Base-by-base conservation (phyloP, 2,329 filamentous ascomycete species). In the Penicillium paneum region DNA sequence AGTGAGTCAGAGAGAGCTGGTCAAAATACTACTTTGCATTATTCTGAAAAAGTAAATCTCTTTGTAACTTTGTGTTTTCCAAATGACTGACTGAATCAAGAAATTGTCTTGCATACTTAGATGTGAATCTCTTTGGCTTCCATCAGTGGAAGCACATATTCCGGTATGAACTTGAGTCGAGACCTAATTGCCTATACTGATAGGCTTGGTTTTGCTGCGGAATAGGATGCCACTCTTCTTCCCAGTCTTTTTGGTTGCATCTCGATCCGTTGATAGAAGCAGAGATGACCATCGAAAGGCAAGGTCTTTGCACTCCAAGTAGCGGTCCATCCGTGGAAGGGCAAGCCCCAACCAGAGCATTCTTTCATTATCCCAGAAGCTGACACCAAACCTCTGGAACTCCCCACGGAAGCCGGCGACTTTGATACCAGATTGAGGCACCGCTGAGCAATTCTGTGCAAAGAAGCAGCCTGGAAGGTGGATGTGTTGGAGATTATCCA, bases 311-410 rank as follows among this genome's bases (percentile, higher is more conserved):
- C 6, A 7, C 4, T 36, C 15, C 1, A 2, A 1, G 1, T 28
- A 13, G 0, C 32, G 32, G 12, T 36, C 5, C 21, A 17, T 12
- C 7, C 12, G 3, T 1, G 0, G 5, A 10, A 11, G 13, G 3
- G n/a, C 11, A 2, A 49, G 19, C 8, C 35, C 35, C 8, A 49
- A 24, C 0, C 0, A 0, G 0, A 17, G 1, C 46, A 40, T 39
- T 24, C 12, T 31, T 1, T n/a, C 1, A 1, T 12, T 5, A 1
- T 48, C 24, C 34, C 34, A 48, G n/a, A 48, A 48, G 17, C 24
- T 13, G 1, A 48, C 34, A 1, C 45, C 45, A 4, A 39, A 48
- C 12, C 28, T 29, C 1, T n/a, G 12, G 8, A 39, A 48, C 2
- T 36, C 13, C 8, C 45, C 32, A 1, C 29, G 31, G 8, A 32